A percentile compares a stretch with the other conserved stretches of the same genome.
These are phyloP conservation scores for Pythium sukuiense DNA, from an alignment of 352 stramenopile species.

Conservation along the genomic window DNA sequence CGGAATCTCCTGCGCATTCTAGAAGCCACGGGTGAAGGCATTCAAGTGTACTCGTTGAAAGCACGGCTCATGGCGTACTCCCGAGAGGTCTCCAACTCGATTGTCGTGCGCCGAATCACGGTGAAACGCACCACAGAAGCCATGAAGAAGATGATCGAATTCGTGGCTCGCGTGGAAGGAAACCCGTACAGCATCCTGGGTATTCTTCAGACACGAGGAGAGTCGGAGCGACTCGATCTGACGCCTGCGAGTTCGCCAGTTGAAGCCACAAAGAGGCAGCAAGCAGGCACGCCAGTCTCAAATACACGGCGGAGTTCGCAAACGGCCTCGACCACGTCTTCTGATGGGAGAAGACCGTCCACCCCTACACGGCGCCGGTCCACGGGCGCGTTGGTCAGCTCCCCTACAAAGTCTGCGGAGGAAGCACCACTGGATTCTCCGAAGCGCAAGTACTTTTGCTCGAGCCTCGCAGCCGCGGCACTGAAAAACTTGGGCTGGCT, in stretches of 20 bases:
- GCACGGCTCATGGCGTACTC: slow-evolving; percentile 75
- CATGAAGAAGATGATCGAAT: slow-evolving; percentile 42
- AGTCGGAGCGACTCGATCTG: slow-evolving; percentile 42
- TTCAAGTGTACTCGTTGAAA: slow-evolving; percentile 81
- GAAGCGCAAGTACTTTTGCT: slow-evolving; percentile 87
- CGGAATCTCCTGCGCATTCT: slow-evolving; percentile 67
- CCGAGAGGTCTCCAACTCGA: slow-evolving; percentile 79
- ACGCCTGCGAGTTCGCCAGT: slow-evolving; percentile 13
- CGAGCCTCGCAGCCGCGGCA: slow-evolving; percentile 72
- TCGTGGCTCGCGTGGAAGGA: slow-evolving; percentile 69
- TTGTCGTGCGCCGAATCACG: slow-evolving; percentile 62
- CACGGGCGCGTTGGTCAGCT: slow-evolving; percentile 3
- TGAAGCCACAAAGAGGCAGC: not conserved
- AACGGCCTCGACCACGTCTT: slow-evolving; percentile 7
- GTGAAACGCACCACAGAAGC: slow-evolving; percentile 46
- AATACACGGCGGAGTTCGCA: slow-evolving; percentile 16
- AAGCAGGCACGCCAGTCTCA: slow-evolving; percentile 6
- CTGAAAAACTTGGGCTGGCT: slow-evolving; percentile 82
- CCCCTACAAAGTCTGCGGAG: slow-evolving; percentile 9
- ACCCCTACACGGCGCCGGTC: slow-evolving; percentile 8
- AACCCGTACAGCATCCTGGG: slow-evolving; percentile 86
- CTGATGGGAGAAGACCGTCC: slow-evolving; percentile 3
- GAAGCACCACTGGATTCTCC: not conserved
- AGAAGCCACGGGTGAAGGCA: slow-evolving; percentile 77
- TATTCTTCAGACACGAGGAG: slow-evolving; percentile 53